Evolutionary conservation across 345 rosid genomes (phyloP), one percentile per base, ranked within the genome.

Genomic region (Ceriops decandra): DNA sequence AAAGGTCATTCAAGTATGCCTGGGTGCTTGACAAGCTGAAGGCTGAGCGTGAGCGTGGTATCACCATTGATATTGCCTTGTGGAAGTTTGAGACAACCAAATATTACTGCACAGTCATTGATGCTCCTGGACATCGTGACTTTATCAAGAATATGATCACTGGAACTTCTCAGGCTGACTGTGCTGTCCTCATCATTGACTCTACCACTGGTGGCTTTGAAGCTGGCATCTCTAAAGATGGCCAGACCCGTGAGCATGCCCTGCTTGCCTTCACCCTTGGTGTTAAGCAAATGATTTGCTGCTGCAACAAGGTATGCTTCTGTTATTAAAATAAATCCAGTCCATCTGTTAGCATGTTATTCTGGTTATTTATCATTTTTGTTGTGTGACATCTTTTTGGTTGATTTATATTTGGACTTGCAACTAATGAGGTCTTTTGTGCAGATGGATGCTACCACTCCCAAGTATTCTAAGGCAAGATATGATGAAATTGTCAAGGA

Each of bases 1-100:
- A 89, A 76, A 81, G 96, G 76, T 89, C 96, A 1, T 89, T 89
- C 86, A 89, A 89, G 85, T 89, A 89, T 32, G 96, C 96, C 1
- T 89, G 92, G 96, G 96, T 89, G 7, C 76, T 89, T 20, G 96
- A 89, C 90, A 89, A 89, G 84, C 86, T 88, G 27, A 86, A 88
- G 83, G 93, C 90, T 0, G 93, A 88, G 82, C 81, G 93, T 42
- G 93, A 88, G 71, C 90, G 90, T 80, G 93, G 93, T 75, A 88
- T 88, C 68, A 86, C 93, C 77, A 88, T 88, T 51, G 90, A 88
- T 60, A 88, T 88, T 73, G 93, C 93, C 15, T 53, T 87, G 42
- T 87, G 92, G 92, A 87, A 87, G 74, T 87, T 87, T 0, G 92
- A 85, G 88, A 87, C 90, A 76, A 85, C 92, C 71, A 87, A 85